Base-by-base conservation (phyloP, 1,284 basidiomycete species). In the Heliocybe sulcata region DNA sequence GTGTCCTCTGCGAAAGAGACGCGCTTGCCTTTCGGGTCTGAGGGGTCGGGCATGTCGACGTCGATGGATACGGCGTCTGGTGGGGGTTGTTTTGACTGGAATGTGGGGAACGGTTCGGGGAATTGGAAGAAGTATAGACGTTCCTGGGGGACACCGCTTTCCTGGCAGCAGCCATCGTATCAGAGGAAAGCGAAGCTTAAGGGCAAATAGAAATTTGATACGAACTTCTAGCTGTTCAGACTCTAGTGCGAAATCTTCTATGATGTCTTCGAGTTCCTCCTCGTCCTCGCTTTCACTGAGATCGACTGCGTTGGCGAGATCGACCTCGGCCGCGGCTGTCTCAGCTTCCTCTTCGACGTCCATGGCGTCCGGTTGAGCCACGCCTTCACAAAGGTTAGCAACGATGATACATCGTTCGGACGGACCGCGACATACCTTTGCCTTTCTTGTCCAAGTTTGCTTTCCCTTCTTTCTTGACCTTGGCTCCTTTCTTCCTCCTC, bases 71-170 rank as follows among this genome's bases (percentile, higher is more conserved):
- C 56, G 59, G 58, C 56, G 49, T 35, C 59, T 45, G 56, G 53
- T 6, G 59, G 56, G 35, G 54, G 62, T 54, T 26, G 56, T 56
- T 67, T 63, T 8, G 74, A 65, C 8, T 75, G 60, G 69, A 95
- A 96, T 14, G 74, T 77, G 0, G 94, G 94, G 70, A 97, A 94
- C 0, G 91, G 86, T n/a, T 78, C 71, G 0, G 94, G 94, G 66
- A 98, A 96, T 68, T 96, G 94, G 73, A 97, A 96, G 60, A 94
- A 86, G 66, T 92, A 96, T 1, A 97, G 74, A 25, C 85, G 77
- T 65, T 85, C 83, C 74, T 79, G 84, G 63, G 72, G 76, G 52
- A 77, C 61, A 54, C 70, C 66, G 27, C 71, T 60, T 55, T 80
- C 77, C 82, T 83, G 58, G 56, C 51, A 48, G 29, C 27, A 45